Evolutionary conservation across 2,329 filamentous ascomycete species (phyloP).

Genomic region (Pestalotiopsis sp.): DNA sequence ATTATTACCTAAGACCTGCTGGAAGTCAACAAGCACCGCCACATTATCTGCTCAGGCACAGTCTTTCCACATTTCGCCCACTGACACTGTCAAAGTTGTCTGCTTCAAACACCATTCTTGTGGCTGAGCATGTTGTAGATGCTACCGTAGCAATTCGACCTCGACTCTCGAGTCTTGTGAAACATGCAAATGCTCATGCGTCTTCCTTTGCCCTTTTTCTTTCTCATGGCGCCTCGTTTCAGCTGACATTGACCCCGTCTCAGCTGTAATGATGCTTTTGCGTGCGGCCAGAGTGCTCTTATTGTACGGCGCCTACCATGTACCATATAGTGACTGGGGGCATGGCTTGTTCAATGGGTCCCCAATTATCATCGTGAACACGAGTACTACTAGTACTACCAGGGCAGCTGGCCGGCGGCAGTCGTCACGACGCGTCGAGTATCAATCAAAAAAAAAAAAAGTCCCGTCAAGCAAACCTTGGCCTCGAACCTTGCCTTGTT

Average conservation of each 20-base stretch:
- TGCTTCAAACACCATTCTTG: neutral
- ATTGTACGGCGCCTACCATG: no score
- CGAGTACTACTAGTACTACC: neutral
- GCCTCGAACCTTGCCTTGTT: neutral
- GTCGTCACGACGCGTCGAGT: neutral
- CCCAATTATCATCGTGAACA: no score
- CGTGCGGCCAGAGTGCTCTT: neutral
- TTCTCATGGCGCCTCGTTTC: neutral
- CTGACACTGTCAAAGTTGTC: no score
- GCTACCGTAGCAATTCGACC: neutral
- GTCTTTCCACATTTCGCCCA: neutral
- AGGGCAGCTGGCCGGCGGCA: neutral
- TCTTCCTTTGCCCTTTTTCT: neutral
- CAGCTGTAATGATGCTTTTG: neutral
- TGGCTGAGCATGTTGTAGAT: neutral
- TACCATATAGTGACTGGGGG: no score
- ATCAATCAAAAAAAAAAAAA: neutral
- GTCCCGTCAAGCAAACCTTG: neutral
- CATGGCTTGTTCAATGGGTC: no score
- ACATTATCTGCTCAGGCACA: neutral
- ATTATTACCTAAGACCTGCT: neutral
- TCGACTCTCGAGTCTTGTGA: neutral
- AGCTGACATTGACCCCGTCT: neutral
- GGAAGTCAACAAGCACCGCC: neutral
- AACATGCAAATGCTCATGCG: neutral